Base-by-base conservation (phyloP, 345 rosid genomes). In the Euclidium syriacum region DNA sequence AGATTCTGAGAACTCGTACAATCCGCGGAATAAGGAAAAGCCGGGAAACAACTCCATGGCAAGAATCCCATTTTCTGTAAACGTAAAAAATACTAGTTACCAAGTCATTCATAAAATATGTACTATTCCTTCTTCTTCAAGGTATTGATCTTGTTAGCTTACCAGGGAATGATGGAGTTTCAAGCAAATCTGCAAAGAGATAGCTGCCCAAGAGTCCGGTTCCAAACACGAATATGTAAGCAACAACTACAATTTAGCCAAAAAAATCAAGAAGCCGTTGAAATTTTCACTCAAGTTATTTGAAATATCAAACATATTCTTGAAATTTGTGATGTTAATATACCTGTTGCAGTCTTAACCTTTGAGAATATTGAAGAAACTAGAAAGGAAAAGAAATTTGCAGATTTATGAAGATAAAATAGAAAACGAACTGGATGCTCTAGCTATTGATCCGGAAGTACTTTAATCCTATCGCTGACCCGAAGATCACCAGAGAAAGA, bases 301-400 rank as follows among this genome's bases (percentile, higher is more conserved):
- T 17, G 16, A 27, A 36, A 51, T 64, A 16, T 40, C 17, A 11
- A 42, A 17, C 0, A 64, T 10, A 49, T 9, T 30, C 44, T 0
- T 9, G 11, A 7, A 18, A 0, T n/a, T n/a, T 16, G 34, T 24
- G 30, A 22, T 55, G 15, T 20, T 58, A n/a, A n/a, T n/a, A 50
- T 72, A 90, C 99, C 99, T 85, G 96, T 74, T 58, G 96, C 97
- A 66, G 90, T 90, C 80, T 85, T 84, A 35, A 80, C 80, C 51
- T 78, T 81, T 58, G 95, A 75, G 74, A 94, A 89, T 73, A 74
- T 47, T 34, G 90, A 77, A 19, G 97, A 82, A 11, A 68, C 48
- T 14, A 94, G 78, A 70, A 94, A 94, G 22, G 90, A 54, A 84
- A 2, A 15, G 97, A 60, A 35, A 92, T 79, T 85, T 89, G 98